These are phyloP conservation scores for Globisporangium viniferum DNA, from an alignment of 352 stramenopile genomes.

Conservation along the genomic window DNA sequence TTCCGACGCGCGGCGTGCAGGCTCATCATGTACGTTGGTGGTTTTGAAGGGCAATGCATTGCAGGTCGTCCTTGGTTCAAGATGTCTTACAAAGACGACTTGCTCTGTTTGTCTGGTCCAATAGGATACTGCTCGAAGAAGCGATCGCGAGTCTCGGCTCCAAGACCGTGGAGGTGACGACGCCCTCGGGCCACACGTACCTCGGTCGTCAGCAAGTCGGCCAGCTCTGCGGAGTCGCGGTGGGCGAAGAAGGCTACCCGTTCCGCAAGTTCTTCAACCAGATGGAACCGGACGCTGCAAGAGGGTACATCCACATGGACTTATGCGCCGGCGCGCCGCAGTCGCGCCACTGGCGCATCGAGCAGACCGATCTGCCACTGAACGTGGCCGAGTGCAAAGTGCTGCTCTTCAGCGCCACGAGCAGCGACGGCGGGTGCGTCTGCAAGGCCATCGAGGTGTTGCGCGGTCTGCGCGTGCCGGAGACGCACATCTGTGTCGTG, in stretches of 20 bases:
- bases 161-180: constrained; percentile 30
- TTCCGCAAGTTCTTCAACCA: constrained; percentile 49
- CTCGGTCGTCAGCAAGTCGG: constrained; percentile 23
- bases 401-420: constrained; percentile 36
- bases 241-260: constrained; percentile 38
- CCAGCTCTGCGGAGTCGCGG: constrained; percentile 34
- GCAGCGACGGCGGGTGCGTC: constrained; percentile 22
- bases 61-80: too few relatives aligned
- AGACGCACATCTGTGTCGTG: constrained; percentile 41
- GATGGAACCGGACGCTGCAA: constrained; percentile 38
- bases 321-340: neutral
- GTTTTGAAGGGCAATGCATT: too few relatives aligned
- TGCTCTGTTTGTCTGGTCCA: neutral
- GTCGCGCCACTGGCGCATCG: constrained; percentile 19
- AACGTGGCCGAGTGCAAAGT: constrained; percentile 33
- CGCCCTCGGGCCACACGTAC: constrained; percentile 29
- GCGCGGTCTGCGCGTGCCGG: constrained; percentile 17
- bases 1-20: constrained; percentile 41
- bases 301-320: constrained; percentile 34
- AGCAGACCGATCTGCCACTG: constrained; percentile 31
- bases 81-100: neutral
- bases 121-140: constrained; percentile 58
- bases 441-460: constrained; percentile 37
- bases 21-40: constrained; percentile 38
- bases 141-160: constrained; percentile 32